Conservation (phyloP, 2,329 filamentous ascomycete genomes). For the Mollisia scopiformis region DNA sequence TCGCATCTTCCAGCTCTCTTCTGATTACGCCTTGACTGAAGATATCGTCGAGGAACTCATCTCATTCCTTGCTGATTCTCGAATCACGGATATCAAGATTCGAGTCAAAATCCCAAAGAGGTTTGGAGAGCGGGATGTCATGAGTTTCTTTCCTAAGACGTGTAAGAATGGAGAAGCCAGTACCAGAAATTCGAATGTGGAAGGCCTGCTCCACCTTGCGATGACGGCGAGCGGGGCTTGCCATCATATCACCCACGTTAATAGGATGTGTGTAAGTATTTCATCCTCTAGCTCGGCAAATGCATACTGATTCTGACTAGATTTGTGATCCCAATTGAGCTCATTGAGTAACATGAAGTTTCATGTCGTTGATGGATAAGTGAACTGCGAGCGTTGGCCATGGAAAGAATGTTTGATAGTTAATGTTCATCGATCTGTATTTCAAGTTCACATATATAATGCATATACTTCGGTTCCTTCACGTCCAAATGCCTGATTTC, state of each 20-base stretch:
- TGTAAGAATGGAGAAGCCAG: neutral
- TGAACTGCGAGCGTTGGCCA: too few species aligned
- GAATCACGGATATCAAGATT: neutral
- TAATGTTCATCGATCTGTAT: too few species aligned
- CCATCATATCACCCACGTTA: neutral
- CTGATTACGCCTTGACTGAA: neutral
- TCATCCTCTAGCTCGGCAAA: neutral
- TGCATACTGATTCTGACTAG: neutral
- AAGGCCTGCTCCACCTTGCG: neutral
- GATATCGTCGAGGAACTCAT: neutral
- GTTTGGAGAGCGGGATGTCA: neutral
- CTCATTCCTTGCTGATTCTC: neutral
- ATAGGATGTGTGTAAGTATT: slow-evolving; percentile 1
- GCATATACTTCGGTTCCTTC: too few species aligned
- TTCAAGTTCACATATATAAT: too few species aligned
- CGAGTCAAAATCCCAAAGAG: neutral
- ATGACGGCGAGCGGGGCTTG: neutral
- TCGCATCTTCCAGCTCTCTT: neutral
- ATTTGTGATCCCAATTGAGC: neutral
- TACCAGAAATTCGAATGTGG: neutral
- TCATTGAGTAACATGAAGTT: neutral
- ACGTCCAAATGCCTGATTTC: too few species aligned
- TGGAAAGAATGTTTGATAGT: too few species aligned
- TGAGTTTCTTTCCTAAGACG: neutral
- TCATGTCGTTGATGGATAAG: too few species aligned